A percentile compares a stretch with the other conserved stretches of the same genome.
Conservation (phyloP, 2,329 filamentous ascomycete species). For the Colletotrichum sp. region DNA sequence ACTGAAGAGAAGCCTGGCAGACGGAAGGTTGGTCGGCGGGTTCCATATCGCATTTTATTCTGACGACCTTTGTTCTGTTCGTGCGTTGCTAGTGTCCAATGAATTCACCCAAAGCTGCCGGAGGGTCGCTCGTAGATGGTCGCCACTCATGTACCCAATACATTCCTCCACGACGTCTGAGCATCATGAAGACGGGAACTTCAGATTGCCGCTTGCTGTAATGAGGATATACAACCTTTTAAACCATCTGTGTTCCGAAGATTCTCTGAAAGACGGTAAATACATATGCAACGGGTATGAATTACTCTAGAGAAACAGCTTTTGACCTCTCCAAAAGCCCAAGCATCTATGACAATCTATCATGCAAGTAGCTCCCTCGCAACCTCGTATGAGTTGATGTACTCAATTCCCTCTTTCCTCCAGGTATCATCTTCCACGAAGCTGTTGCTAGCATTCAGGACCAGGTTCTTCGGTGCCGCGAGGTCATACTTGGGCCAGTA, state of each 20-base stretch:
- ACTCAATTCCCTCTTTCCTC: slow-evolving; percentile 50
- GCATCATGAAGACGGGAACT: neutral
- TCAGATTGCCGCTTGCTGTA: neutral
- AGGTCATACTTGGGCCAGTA: slow-evolving; percentile 47
- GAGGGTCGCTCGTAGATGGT: neutral
- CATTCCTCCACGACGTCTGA: neutral
- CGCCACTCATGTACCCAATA: neutral
- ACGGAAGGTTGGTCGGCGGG: neutral
- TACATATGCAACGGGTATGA: neutral
- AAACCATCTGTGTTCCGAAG: neutral
- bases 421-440: slow-evolving; percentile 53
- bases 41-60: too few species aligned
- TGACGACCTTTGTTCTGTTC: neutral
- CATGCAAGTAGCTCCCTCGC: slow-evolving; percentile 38
- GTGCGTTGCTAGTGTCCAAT: neutral
- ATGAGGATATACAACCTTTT: neutral
- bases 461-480: slow-evolving; percentile 45
- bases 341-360: neutral
- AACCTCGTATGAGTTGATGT: slow-evolving; percentile 43
- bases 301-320: neutral
- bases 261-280: neutral
- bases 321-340: neutral
- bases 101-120: neutral
- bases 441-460: slow-evolving; percentile 46
- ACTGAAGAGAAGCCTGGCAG: neutral